Percentiles rank a stretch among this genome's conserved stretches.
phyloP scores from a whole-genome alignment of 805 yeast genomes.

The Brettanomyces nanus region DNA sequence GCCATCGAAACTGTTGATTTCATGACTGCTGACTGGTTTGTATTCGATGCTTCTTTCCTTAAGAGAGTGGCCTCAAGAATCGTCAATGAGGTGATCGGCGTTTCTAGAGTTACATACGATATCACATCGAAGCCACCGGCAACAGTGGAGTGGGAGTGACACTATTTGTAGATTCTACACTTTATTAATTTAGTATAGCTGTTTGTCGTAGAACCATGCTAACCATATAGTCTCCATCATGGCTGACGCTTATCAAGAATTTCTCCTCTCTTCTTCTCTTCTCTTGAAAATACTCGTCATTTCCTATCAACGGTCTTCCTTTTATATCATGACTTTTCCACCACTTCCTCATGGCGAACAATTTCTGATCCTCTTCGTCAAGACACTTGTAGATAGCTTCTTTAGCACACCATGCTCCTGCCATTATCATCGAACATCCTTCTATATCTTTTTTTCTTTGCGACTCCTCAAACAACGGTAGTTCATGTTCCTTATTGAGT shows the following conservation, averaged over 20 bases:
- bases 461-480: slow-evolving; percentile 25
- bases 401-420: slow-evolving; percentile 65
- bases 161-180: no score
- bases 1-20: slow-evolving; percentile 97
- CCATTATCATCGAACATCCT: slow-evolving; percentile 30
- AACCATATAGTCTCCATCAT: slow-evolving; percentile 53
- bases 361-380: slow-evolving; percentile 37
- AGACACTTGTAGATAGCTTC: slow-evolving; percentile 67
- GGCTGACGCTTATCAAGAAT: slow-evolving; percentile 51
- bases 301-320: slow-evolving; percentile 37
- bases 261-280: slow-evolving; percentile 27
- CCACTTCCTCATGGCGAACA: slow-evolving; percentile 55
- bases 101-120: slow-evolving; percentile 97
- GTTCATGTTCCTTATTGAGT: slow-evolving; percentile 38
- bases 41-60: slow-evolving; percentile 85
- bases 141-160: slow-evolving; percentile 98
- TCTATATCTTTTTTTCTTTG: slow-evolving; percentile 13
- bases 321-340: slow-evolving; percentile 30
- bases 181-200: no score
- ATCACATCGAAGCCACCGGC: slow-evolving; percentile 99
- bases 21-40: slow-evolving; percentile 99
- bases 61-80: slow-evolving; percentile 92
- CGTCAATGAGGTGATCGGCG: slow-evolving; percentile 98
- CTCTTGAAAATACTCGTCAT: slow-evolving; percentile 19
- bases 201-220: slow-evolving; percentile 41